These are phyloP conservation scores for Neurospora sp. DNA, from an alignment of 495 filamentous ascomycete species.

Conservation along the genomic window DNA sequence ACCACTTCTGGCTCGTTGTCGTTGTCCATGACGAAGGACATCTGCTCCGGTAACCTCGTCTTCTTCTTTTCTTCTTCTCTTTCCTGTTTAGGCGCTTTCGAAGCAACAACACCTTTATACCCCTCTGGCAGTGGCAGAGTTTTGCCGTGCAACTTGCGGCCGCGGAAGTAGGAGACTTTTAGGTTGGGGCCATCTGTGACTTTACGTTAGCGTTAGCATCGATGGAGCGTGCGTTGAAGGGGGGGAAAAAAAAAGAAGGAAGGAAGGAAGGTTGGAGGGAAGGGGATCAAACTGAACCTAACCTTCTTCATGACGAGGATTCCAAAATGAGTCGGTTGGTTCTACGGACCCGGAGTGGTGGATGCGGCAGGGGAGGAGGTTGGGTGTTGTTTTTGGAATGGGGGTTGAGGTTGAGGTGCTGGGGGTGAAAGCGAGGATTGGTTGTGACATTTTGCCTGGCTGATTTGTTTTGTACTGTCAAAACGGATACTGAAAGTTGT, in stretches of 20 bases:
- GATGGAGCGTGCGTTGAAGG: no score
- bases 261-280: no score
- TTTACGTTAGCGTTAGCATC: no score
- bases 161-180: slow-evolving; percentile 65
- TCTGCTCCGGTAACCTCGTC: not conserved
- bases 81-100: not conserved
- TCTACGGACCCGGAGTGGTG: slow-evolving; percentile 66
- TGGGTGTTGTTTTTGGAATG: slow-evolving; percentile 55
- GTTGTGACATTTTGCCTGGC: slow-evolving; percentile 15
- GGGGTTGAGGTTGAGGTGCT: no score
- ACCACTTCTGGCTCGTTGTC: slow-evolving; percentile 13
- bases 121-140: slow-evolving; percentile 58
- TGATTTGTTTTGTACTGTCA: not conserved
- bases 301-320: slow-evolving; percentile 34
- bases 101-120: slow-evolving; percentile 53
- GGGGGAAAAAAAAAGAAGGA: no score
- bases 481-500: no score
- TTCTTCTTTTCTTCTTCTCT: not conserved
- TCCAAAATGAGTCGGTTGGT: slow-evolving; percentile 63
- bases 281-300: no score
- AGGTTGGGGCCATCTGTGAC: slow-evolving; percentile 22
- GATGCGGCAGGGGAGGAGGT: slow-evolving; percentile 78
- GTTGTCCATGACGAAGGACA: not conserved
- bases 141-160: slow-evolving; percentile 67
- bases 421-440: slow-evolving; percentile 21